A percentile compares a stretch with the other conserved stretches of the same genome.
These are phyloP conservation scores for Gymnopilus dilepis DNA, from an alignment of 768 basidiomycete species.

Conservation along the genomic window DNA sequence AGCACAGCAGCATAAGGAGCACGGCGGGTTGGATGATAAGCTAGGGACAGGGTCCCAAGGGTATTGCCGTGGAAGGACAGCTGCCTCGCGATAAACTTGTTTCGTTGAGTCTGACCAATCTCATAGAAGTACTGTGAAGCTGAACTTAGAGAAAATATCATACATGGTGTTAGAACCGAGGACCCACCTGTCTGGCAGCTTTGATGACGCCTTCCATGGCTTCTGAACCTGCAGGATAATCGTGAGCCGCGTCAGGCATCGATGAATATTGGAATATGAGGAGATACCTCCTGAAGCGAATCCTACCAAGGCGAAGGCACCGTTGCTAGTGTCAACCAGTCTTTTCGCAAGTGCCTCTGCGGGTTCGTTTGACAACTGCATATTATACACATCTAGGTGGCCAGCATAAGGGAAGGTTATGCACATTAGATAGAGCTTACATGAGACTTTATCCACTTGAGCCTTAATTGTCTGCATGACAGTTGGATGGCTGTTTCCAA, in stretches of 20 bases:
- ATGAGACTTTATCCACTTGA: constrained; percentile 78
- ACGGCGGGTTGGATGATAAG: constrained; percentile 69
- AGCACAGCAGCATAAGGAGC: constrained; percentile 71
- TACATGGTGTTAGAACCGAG: not conserved
- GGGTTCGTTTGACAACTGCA: constrained; percentile 81
- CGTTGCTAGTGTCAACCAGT: constrained; percentile 67
- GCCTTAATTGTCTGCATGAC: constrained; percentile 79
- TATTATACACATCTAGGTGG: constrained; percentile 78
- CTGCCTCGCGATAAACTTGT: constrained; percentile 78
- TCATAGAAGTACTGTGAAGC: constrained; percentile 67
- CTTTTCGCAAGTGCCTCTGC: constrained; percentile 79
- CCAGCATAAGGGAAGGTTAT: not conserved
- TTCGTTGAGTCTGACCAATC: constrained; percentile 69
- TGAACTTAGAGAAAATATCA: not conserved
- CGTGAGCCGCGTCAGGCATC: no score
- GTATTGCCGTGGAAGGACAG: constrained; percentile 90
- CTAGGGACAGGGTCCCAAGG: constrained; percentile 68
- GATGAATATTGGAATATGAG: no score
- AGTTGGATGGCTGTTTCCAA: constrained; percentile 76
- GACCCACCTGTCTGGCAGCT: constrained; percentile 71
- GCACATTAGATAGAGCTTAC: constrained; percentile 45
- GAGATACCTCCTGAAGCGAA: constrained; percentile 76
- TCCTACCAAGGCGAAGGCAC: constrained; percentile 73
- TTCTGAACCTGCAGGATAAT: constrained; percentile 66
- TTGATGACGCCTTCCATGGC: constrained; percentile 91